Conservation (phyloP, 1,284 basidiomycete species). For the Vanrija sp. region DNA sequence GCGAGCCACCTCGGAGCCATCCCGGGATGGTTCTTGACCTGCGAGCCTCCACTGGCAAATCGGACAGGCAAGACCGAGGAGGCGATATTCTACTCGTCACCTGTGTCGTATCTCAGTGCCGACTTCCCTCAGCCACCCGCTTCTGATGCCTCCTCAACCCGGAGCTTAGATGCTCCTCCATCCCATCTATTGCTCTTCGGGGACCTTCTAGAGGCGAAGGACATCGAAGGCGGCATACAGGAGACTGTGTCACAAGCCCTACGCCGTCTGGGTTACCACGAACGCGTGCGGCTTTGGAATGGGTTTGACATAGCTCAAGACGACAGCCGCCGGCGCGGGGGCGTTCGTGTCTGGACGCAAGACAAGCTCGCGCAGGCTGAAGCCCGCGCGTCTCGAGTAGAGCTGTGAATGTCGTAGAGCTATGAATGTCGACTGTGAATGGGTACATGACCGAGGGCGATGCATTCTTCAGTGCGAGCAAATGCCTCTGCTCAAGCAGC, state of each 20-base stretch:
- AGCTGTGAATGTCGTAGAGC: neutral
- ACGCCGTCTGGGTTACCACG: slow-evolving; percentile 59
- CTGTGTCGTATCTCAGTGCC: slow-evolving; percentile 60
- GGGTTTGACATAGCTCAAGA: slow-evolving; percentile 68
- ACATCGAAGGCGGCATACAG: slow-evolving; percentile 20
- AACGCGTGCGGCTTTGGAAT: slow-evolving; percentile 59
- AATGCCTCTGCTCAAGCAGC: too few relatives aligned
- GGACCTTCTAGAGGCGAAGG: slow-evolving; percentile 56
- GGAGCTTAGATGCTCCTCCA: slow-evolving; percentile 52
- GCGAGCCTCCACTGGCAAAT: slow-evolving; percentile 72
- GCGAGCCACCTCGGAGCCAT: slow-evolving; percentile 72
- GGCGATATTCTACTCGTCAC: slow-evolving; percentile 73
- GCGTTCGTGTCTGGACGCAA: slow-evolving; percentile 53
- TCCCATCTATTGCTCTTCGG: slow-evolving; percentile 76
- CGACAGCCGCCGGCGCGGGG: slow-evolving; percentile 69
- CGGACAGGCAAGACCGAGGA: slow-evolving; percentile 61
- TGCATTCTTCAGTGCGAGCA: too few relatives aligned
- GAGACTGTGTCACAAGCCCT: slow-evolving; percentile 54
- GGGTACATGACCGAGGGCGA: too few relatives aligned
- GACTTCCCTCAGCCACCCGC: slow-evolving; percentile 56
- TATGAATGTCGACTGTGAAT: neutral
- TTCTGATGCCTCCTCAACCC: slow-evolving; percentile 47
- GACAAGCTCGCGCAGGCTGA: neutral
- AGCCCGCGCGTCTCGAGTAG: neutral
- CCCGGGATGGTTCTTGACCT: slow-evolving; percentile 77